Base-by-base conservation (phyloP, 805 yeast genomes). In the Ascoidea rubescens region DNA sequence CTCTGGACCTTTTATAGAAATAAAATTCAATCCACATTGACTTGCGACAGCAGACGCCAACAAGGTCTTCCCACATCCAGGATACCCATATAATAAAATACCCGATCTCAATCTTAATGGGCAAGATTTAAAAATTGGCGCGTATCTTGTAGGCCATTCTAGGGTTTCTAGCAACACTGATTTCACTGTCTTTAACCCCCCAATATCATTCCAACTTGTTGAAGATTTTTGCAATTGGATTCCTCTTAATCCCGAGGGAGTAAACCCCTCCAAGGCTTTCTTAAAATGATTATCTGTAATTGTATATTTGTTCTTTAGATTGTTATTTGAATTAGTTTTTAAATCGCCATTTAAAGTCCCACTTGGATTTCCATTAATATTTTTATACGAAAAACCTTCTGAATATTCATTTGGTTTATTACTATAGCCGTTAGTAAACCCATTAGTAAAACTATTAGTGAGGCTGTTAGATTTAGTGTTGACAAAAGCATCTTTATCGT, bases 81-180 rank as follows among this genome's bases (percentile, higher is more conserved):
- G 98, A 63, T 87, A 91, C 0, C 99, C 99, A 65, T 91, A 91
- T 12, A 91, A 74, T 50, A 91, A 69, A 30, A 91, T 79, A 50
- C 99, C 99, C 0, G 96, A 87, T 60, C 98, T 74, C 51, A 91
- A 71, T 52, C 98, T 70, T 51, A 91, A 69, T 0, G 98, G 96
- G 60, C 96, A 87, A 55, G 79, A 80, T 16, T 83, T 82, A 67
- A 93, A 91, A n/a, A 91, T 87, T 5, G 97, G 96, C 0, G 96
- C 95, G 62, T 91, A 91, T 60, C 83, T 88, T 1, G 96, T 87
- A 1, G 99, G 99, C 97, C 97, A 91, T 62, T 93, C 98, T 42
- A 91, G 68, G 0, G 98, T 93, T 62, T 91, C 98, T 50, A 88
- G 65, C 7, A 91, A 67, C 0, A 87, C 70, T 7, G 75, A 71